Evolutionary conservation across 148 eudicot species (phyloP).

Genomic region (Rhododendron ferrugineum): DNA sequence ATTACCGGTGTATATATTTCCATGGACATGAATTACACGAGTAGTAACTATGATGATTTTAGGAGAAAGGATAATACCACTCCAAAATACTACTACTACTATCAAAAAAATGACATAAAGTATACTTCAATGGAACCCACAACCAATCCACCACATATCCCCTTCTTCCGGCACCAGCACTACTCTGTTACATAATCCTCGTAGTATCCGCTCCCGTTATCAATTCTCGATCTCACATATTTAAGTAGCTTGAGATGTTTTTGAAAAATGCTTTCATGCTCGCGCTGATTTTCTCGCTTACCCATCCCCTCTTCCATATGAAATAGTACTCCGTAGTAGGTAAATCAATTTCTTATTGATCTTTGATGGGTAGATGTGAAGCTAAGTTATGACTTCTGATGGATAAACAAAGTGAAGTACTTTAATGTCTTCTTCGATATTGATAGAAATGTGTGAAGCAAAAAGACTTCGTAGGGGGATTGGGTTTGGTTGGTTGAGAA

Average conservation of each 20-base stretch:
- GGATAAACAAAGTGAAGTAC: neutral
- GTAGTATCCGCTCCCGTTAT: neutral
- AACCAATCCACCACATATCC: too few species aligned
- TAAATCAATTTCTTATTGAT: neutral
- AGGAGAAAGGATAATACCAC: neutral
- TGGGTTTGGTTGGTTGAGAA: constrained; percentile 6
- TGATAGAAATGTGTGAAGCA: neutral
- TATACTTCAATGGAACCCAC: neutral
- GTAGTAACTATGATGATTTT: neutral
- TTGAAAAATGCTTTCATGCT: neutral
- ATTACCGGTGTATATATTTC: neutral
- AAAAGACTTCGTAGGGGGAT: neutral
- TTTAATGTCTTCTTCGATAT: constrained; percentile 1
- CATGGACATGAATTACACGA: neutral
- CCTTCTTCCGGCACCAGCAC: too few species aligned
- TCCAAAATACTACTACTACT: neutral
- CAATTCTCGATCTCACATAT: neutral
- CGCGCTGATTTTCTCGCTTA: too few species aligned
- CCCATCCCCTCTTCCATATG: neutral
- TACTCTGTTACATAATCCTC: too few species aligned
- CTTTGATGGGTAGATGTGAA: neutral
- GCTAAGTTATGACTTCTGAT: neutral
- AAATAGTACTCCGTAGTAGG: too few species aligned
- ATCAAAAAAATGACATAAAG: neutral
- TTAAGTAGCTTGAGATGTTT: too few species aligned